Percentiles rank a stretch among this genome's conserved stretches.
Evolutionary conservation across 345 rosid species (phyloP).

Genomic region (Arabidopsis arenosa): DNA sequence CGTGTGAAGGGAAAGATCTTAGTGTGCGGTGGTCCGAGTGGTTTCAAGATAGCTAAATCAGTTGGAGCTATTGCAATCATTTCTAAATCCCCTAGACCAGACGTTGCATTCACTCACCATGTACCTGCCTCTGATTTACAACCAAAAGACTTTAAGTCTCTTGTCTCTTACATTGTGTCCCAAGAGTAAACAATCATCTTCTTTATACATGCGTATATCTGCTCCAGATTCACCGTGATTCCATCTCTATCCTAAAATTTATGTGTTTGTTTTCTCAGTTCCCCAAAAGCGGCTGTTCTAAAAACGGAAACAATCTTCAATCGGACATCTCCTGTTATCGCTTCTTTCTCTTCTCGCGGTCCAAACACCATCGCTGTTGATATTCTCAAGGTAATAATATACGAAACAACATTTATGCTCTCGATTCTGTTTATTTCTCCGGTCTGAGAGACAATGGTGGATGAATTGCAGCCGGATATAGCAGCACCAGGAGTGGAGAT

Average conservation of each 20-base stretch:
- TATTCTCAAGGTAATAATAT: conserved; percentile 51
- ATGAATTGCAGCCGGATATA: conserved; percentile 57
- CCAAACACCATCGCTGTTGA: conserved; percentile 55
- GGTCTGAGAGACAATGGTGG: conserved; percentile 13
- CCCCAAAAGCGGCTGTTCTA: conserved; percentile 38
- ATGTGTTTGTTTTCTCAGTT: conserved; percentile 18
- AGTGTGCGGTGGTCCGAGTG: conserved; percentile 15
- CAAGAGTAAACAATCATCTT: conserved; percentile 34
- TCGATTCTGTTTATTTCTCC: background rate
- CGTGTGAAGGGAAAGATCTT: conserved; percentile 52
- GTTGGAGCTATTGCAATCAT: conserved; percentile 45
- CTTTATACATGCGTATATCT: background rate
- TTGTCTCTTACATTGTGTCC: conserved; percentile 42
- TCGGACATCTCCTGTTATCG: conserved; percentile 43
- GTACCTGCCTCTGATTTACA: conserved; percentile 37
- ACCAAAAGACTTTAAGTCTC: background rate
- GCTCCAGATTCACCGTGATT: background rate
- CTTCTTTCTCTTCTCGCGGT: conserved; percentile 59
- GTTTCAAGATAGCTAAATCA: background rate
- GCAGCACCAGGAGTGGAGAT: conserved; percentile 62
- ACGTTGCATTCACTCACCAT: conserved; percentile 27
- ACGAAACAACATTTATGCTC: too few species aligned
- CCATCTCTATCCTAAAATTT: background rate
- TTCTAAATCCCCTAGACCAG: background rate
- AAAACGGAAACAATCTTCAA: conserved; percentile 41